A percentile compares a stretch with the other conserved stretches of the same genome.
Conservation (phyloP, 805 yeast genomes). For the Ascoidea tarda region DNA sequence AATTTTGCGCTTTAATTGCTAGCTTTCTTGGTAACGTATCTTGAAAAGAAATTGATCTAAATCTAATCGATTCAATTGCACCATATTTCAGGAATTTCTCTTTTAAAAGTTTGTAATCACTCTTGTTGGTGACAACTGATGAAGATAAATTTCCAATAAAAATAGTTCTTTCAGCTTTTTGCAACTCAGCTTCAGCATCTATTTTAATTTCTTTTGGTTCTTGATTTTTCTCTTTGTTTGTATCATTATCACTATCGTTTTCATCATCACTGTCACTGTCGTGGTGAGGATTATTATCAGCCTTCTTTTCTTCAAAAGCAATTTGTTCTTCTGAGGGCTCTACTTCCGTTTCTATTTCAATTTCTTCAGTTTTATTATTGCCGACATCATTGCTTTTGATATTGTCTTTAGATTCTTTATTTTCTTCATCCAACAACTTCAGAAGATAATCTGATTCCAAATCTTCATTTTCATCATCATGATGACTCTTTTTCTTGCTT, state of each 20-base stretch:
- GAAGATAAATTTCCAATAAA: slow-evolving; percentile 80
- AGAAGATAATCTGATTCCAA: slow-evolving; percentile 9
- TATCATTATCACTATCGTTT: not conserved
- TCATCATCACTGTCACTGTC: not conserved
- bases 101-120: slow-evolving; percentile 48
- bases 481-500: slow-evolving; percentile 5
- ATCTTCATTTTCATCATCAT: slow-evolving; percentile 10
- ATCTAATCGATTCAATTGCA: slow-evolving; percentile 60
- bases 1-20: slow-evolving; percentile 63
- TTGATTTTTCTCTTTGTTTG: no score
- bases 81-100: slow-evolving; percentile 33
- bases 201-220: not conserved
- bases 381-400: slow-evolving; percentile 3
- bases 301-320: slow-evolving; percentile 1
- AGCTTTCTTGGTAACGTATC: slow-evolving; percentile 85
- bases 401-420: slow-evolving; percentile 5
- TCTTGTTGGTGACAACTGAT: slow-evolving; percentile 48
- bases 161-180: slow-evolving; percentile 71
- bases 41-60: slow-evolving; percentile 82
- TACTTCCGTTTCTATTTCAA: not conserved
- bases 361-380: slow-evolving; percentile 6
- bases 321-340: not conserved
- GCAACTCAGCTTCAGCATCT: slow-evolving; percentile 41
- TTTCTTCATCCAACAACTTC: slow-evolving; percentile 4
- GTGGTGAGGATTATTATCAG: not conserved